phyloP scores from a whole-genome alignment of 2,329 filamentous ascomycete species.

The Xylariaceae sp. region DNA sequence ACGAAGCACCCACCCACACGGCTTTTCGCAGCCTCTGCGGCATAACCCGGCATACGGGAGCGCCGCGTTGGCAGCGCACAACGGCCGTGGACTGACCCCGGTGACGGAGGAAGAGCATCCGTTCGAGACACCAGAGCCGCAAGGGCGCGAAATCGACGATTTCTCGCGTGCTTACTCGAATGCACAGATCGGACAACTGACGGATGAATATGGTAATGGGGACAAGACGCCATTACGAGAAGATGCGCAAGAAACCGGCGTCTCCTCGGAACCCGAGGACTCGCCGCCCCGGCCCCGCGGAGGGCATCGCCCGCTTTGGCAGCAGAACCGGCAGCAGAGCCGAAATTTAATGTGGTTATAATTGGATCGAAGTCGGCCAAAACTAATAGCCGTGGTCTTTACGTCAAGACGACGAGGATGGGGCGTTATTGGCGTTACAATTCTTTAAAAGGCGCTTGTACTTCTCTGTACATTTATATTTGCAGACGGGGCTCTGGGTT shows the following conservation, averaged over 20 bases:
- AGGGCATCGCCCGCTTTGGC: conserved; percentile 48
- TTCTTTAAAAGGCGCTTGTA: too few species aligned
- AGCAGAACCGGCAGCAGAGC: conserved; percentile 50
- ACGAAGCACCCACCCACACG: conserved; percentile 1
- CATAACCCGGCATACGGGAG: conserved; percentile 25
- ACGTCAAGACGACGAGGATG: too few species aligned
- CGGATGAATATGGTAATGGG: conserved; percentile 31
- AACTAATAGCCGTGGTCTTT: too few species aligned
- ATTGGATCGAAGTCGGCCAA: conserved; percentile 10
- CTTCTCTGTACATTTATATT: too few species aligned
- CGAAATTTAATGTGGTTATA: conserved; percentile 49
- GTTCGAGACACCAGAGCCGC: conserved; percentile 36
- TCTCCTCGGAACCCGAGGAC: conserved; percentile 1
- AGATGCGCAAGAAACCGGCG: not conserved
- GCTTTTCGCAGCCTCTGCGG: conserved; percentile 23
- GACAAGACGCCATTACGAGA: conserved; percentile 33
- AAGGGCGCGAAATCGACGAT: conserved; percentile 45
- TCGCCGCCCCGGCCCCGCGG: conserved; percentile 25
- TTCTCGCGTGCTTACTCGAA: conserved; percentile 43
- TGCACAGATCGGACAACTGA: conserved; percentile 35
- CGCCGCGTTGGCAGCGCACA: conserved; percentile 12
- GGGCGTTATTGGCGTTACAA: too few species aligned
- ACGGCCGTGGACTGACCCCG: conserved; percentile 25
- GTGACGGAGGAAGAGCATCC: conserved; percentile 26
- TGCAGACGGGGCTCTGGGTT: too few species aligned